Conservation (phyloP, 2,329 filamentous ascomycete species). For the Neopestalotiopsis sp. region DNA sequence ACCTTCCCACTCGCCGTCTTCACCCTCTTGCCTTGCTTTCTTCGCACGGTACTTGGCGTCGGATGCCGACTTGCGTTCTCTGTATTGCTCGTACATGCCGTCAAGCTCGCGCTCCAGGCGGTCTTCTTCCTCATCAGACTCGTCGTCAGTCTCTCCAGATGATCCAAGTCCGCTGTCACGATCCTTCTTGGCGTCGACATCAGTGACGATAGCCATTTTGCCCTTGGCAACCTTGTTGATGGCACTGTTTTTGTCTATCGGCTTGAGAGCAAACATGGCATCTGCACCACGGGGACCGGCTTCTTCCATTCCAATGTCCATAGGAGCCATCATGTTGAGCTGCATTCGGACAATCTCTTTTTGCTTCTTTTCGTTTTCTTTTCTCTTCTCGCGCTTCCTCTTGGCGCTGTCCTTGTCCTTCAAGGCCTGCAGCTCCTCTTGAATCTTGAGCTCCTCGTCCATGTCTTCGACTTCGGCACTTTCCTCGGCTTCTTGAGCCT, state of each 20-base stretch:
- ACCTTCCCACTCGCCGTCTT: slow-evolving; percentile 91
- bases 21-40: slow-evolving; percentile 79
- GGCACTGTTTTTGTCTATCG: slow-evolving; percentile 76
- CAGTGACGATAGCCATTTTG: slow-evolving; percentile 74
- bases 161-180: slow-evolving; percentile 63
- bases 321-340: slow-evolving; percentile 93
- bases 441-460: slow-evolving; percentile 92
- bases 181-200: slow-evolving; percentile 61
- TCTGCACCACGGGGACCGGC: slow-evolving; percentile 78
- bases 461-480: slow-evolving; percentile 85
- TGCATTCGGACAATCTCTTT: slow-evolving; percentile 97
- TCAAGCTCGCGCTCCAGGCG: slow-evolving; percentile 85
- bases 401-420: slow-evolving; percentile 78
- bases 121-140: slow-evolving; percentile 81
- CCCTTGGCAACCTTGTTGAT: slow-evolving; percentile 74
- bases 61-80: slow-evolving; percentile 75
- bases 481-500: slow-evolving; percentile 63
- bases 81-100: slow-evolving; percentile 83
- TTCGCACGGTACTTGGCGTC: slow-evolving; percentile 93
- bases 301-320: slow-evolving; percentile 94
- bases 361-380: slow-evolving; percentile 91
- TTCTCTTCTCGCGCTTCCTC: slow-evolving; percentile 83
- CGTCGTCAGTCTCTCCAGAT: slow-evolving; percentile 61
- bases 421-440: slow-evolving; percentile 83
- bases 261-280: slow-evolving; percentile 84